phyloP scores from a whole-genome alignment of 768 basidiomycete genomes.

The Vishniacozyma victoriae region DNA sequence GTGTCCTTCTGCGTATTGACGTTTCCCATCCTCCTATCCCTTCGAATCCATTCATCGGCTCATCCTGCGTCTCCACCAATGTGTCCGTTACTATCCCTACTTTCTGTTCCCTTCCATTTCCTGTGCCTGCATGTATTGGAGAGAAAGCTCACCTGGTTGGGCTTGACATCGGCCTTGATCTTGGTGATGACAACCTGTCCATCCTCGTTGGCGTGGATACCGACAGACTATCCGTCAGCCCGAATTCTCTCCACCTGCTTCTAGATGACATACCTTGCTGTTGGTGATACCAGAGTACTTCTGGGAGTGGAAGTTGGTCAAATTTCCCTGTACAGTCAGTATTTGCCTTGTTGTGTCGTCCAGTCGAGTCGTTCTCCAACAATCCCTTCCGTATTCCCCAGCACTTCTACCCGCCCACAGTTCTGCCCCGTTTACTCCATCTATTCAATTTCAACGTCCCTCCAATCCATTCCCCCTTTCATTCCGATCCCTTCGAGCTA shows the following conservation, averaged over 20 bases:
- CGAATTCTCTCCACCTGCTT: neutral
- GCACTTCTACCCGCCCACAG: neutral
- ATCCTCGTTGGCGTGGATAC: conserved; percentile 32
- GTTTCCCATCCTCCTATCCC: neutral
- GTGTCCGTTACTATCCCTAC: too few species aligned
- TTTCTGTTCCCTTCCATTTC: neutral
- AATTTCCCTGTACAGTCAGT: conserved; percentile 54
- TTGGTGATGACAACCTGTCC: conserved; percentile 40
- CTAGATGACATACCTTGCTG: conserved; percentile 54
- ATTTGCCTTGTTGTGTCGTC: too few species aligned
- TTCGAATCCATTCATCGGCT: too few species aligned
- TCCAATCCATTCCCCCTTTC: too few species aligned
- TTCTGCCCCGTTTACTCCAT: neutral
- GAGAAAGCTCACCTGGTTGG: conserved; percentile 31
- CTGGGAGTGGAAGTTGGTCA: conserved; percentile 80
- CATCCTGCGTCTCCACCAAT: too few species aligned
- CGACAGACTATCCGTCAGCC: conserved; percentile 10
- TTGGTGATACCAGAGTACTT: conserved; percentile 88
- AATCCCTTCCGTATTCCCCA: neutral
- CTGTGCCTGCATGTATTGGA: neutral
- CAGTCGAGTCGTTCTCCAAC: neutral
- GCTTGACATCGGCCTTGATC: conserved; percentile 41
- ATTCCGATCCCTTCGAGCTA: too few species aligned
- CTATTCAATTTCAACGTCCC: neutral
- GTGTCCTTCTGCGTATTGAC: neutral